Percentiles rank a stretch among this genome's conserved stretches.
phyloP scores from a whole-genome alignment of 129 eudicot genomes.

The Smallanthus sonchifolius region DNA sequence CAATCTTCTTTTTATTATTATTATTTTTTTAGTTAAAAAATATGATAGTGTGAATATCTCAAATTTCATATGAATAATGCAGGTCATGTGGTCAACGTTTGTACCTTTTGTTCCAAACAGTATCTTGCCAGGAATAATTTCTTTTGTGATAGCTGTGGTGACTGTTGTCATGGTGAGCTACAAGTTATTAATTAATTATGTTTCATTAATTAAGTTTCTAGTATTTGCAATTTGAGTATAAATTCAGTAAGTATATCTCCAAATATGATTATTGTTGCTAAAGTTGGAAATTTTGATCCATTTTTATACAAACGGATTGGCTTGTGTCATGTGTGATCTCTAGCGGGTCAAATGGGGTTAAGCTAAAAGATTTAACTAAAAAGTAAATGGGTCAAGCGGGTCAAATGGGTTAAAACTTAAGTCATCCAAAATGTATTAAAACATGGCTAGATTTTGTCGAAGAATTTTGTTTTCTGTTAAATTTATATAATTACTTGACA shows the following conservation, averaged over 20 bases:
- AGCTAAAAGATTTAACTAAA: background rate
- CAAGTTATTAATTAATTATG: background rate
- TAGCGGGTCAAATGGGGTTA: background rate
- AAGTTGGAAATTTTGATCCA: background rate
- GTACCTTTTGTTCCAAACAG: constrained; percentile 81
- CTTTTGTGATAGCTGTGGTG: constrained; percentile 53
- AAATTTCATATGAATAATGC: constrained; percentile 15
- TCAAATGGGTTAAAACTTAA: background rate
- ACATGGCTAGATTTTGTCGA: background rate
- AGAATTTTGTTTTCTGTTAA: background rate
- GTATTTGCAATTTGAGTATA: background rate
- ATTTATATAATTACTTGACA: constrained; percentile 11
- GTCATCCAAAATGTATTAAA: background rate
- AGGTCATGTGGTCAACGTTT: constrained; percentile 99
- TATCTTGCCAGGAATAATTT: constrained; percentile 64
- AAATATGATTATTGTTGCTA: background rate
- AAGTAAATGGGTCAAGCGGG: background rate
- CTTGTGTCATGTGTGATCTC: background rate
- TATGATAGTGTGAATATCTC: background rate
- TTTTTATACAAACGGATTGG: background rate
- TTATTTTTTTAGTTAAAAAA: background rate
- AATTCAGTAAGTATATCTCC: background rate
- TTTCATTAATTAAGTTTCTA: background rate
- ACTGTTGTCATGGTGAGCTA: constrained; percentile 74
- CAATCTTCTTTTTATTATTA: background rate